Conservation (phyloP, 257 asterid genomes). For the Fraxinus pennsylvanica region DNA sequence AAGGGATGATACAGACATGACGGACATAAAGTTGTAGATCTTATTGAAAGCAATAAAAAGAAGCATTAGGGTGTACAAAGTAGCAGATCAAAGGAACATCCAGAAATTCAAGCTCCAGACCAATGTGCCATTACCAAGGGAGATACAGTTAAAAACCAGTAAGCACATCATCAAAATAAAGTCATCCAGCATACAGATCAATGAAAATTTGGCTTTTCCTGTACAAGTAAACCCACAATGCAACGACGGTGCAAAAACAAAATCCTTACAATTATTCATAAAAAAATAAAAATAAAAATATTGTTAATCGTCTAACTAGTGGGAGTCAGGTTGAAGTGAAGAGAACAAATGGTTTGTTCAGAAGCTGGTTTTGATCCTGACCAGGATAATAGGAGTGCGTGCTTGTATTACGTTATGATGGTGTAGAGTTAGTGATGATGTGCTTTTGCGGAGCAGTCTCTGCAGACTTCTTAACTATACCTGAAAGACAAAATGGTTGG, state of each 20-base stretch:
- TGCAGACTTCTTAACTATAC: no score
- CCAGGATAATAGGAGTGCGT: background rate
- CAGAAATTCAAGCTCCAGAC: background rate
- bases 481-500: no score
- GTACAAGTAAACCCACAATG: background rate
- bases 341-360: background rate
- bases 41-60: background rate
- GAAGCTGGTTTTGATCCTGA: background rate
- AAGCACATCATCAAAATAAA: background rate
- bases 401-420: background rate
- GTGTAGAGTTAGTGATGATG: no score
- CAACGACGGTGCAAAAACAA: background rate
- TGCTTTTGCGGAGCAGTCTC: no score
- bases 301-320: background rate
- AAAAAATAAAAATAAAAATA: no score
- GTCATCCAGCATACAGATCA: background rate
- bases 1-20: background rate
- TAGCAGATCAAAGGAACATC: background rate
- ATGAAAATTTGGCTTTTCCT: background rate
- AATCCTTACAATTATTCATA: background rate
- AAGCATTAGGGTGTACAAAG: background rate
- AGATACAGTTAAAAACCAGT: background rate
- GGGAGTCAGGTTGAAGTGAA: background rate
- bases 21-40: background rate
- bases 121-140: background rate